A percentile compares a stretch with the other conserved stretches of the same genome.
Evolutionary conservation across 1,139 yeast species (phyloP).

Genomic region (Kurtzmaniella quercitrusa): DNA sequence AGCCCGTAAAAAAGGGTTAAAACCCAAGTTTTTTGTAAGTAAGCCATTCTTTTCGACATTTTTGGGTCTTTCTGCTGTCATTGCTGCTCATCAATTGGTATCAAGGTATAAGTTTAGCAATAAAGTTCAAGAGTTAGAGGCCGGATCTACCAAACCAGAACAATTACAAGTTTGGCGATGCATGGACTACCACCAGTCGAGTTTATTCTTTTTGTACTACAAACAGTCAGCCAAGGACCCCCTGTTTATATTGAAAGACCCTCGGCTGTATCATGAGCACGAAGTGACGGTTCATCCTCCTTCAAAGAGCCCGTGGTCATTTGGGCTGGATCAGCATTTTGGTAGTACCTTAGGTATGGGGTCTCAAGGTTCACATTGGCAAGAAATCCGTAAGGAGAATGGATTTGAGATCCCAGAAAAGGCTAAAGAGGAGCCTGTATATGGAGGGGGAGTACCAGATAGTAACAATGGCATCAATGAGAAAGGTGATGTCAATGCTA

Average conservation of each 20-base stretch:
- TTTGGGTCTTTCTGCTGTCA: conserved; percentile 25
- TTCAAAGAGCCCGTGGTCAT: neutral
- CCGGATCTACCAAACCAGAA: conserved; percentile 11
- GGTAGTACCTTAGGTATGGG: conserved; percentile 9
- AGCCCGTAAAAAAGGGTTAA: conserved; percentile 7
- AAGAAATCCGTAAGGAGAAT: conserved; percentile 25
- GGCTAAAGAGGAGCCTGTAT: neutral
- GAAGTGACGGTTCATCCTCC: conserved; percentile 27
- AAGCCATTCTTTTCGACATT: conserved; percentile 32
- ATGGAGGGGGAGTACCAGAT: neutral
- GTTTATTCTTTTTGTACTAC: conserved; percentile 34
- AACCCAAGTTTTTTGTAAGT: conserved; percentile 14
- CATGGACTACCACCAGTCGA: conserved; percentile 34
- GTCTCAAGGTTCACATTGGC: conserved; percentile 23
- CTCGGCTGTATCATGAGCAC: conserved; percentile 27
- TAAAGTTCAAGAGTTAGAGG: conserved; percentile 14
- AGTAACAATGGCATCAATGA: neutral
- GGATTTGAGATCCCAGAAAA: conserved; percentile 17
- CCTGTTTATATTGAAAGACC: conserved; percentile 32
- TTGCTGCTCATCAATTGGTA: conserved; percentile 22
- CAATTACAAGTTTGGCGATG: conserved; percentile 32
- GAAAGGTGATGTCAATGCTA: neutral
- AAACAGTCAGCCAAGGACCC: conserved; percentile 31
- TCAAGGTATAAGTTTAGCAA: conserved; percentile 22
- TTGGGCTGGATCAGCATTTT: conserved; percentile 9